phyloP scores from a whole-genome alignment of 1,139 yeast species.

The Suhomyces ambrosiae region DNA sequence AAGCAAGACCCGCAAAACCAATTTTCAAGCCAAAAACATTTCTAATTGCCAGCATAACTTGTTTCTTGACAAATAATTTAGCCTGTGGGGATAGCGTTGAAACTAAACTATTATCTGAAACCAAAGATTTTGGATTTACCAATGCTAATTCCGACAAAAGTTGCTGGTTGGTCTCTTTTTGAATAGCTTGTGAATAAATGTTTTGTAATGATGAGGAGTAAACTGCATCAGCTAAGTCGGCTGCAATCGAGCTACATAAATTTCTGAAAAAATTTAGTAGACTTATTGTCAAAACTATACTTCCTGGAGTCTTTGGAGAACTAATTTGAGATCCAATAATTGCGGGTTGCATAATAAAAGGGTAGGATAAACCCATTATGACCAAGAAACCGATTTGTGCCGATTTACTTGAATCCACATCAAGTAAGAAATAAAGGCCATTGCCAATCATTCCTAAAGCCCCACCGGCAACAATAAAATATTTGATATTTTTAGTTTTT shows the following conservation, averaged over 20 bases:
- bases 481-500: slow-evolving; percentile 35
- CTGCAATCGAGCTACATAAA: neutral
- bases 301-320: slow-evolving; percentile 43
- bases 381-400: slow-evolving; percentile 39
- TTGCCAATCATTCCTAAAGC: slow-evolving; percentile 34
- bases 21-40: slow-evolving; percentile 34
- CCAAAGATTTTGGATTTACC: slow-evolving; percentile 16
- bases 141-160: slow-evolving; percentile 2
- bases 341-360: slow-evolving; percentile 32
- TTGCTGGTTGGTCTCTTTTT: slow-evolving; percentile 13
- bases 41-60: slow-evolving; percentile 32
- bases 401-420: slow-evolving; percentile 29
- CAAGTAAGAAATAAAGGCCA: slow-evolving; percentile 35
- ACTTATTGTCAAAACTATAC: slow-evolving; percentile 15
- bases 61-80: slow-evolving; percentile 26
- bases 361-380: slow-evolving; percentile 33
- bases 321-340: slow-evolving; percentile 32
- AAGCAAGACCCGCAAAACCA: slow-evolving; percentile 1
- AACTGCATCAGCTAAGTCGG: slow-evolving; percentile 26
- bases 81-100: slow-evolving; percentile 27
- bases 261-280: neutral
- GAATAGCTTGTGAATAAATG: slow-evolving; percentile 17
- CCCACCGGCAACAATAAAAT: slow-evolving; percentile 30
- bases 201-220: slow-evolving; percentile 32
- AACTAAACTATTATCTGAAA: slow-evolving; percentile 24